Percentiles rank a stretch among this genome's conserved stretches.
These are phyloP conservation scores for Nannochloropsis salina DNA, from an alignment of 108 stramenopile species.

Conservation along the genomic window DNA sequence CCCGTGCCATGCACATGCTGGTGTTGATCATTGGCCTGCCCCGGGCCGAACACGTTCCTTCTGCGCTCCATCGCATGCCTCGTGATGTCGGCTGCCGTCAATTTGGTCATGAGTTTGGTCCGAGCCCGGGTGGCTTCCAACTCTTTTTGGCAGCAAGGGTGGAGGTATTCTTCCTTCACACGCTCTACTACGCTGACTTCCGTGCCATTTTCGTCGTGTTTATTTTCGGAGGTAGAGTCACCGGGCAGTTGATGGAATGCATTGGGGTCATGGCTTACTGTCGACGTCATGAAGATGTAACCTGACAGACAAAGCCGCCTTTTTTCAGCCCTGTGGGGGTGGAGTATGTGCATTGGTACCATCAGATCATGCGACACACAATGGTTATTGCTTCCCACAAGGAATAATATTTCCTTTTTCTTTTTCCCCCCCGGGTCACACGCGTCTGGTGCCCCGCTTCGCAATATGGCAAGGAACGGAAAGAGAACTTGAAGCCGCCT, in stretches of 20 bases:
- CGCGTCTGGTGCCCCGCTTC: too few species aligned
- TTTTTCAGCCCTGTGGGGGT: too few species aligned
- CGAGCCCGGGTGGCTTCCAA: background rate
- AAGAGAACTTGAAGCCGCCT: too few species aligned
- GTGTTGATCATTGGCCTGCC: background rate
- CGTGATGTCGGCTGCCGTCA: background rate
- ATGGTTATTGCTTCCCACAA: too few species aligned
- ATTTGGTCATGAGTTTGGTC: background rate
- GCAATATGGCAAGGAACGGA: too few species aligned
- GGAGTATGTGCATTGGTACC: too few species aligned
- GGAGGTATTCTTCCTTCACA: conserved; percentile 8
- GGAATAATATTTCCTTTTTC: too few species aligned
- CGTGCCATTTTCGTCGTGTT: background rate
- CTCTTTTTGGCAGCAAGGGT: conserved; percentile 19
- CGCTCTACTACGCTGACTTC: background rate
- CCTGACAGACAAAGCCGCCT: too few species aligned
- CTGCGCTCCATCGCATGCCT: background rate
- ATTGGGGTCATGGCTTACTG: background rate
- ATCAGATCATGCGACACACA: too few species aligned
- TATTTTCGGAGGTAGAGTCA: background rate
- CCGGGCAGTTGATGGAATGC: background rate
- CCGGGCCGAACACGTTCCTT: background rate
- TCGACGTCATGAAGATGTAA: too few species aligned
- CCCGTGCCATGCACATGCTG: background rate
- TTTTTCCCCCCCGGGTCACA: too few species aligned